phyloP scores from a whole-genome alignment of 331 rosid species.

The Malus hybrid region DNA sequence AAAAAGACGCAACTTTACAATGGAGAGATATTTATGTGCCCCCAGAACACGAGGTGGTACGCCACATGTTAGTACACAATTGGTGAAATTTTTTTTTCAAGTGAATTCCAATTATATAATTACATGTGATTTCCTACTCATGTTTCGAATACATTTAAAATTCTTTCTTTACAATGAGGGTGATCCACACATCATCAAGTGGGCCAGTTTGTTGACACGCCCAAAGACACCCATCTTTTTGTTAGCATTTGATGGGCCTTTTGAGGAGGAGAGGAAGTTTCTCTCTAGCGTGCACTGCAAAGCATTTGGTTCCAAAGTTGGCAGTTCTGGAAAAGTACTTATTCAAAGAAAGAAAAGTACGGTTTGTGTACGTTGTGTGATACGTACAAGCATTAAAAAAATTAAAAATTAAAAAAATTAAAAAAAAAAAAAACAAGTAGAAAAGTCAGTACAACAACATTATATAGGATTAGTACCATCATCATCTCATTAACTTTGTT shows the following conservation, averaged over 20 bases:
- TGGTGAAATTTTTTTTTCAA: too few species aligned
- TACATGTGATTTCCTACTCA: too few species aligned
- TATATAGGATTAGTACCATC: neutral
- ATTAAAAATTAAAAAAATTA: too few species aligned
- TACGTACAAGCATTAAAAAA: neutral
- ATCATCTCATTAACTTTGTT: neutral
- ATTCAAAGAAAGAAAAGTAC: neutral
- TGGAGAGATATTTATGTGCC: too few species aligned
- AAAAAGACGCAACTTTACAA: neutral
- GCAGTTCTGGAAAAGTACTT: neutral
- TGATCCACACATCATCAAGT: neutral
- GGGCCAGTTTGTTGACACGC: conserved; percentile 13
- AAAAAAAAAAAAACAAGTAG: neutral
- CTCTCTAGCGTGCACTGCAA: neutral
- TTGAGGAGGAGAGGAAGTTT: conserved; percentile 30
- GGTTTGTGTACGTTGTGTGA: neutral
- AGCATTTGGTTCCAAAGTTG: conserved; percentile 2
- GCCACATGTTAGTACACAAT: too few species aligned
- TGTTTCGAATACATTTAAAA: too few species aligned
- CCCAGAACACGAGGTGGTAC: too few species aligned
- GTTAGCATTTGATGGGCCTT: conserved; percentile 14
- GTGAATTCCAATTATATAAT: too few species aligned
- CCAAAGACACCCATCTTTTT: conserved; percentile 6
- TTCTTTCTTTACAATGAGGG: neutral
- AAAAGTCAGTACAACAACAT: too few species aligned